Conservation (phyloP, 2,329 filamentous ascomycete species). For the Madurella mycetomatis region DNA sequence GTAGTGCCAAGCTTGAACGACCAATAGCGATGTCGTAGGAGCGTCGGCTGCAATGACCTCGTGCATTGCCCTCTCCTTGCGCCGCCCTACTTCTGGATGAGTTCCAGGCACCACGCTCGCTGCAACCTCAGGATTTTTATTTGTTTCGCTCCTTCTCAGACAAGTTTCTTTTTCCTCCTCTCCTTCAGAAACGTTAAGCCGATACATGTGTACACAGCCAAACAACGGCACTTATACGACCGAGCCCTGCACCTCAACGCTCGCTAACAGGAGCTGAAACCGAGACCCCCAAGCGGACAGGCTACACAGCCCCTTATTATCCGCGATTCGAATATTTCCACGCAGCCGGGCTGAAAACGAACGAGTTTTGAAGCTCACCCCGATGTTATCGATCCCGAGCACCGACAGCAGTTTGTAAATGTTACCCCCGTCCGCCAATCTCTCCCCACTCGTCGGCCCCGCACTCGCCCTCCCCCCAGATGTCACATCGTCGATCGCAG, state of each 20-base stretch:
- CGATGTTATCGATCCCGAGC: not conserved
- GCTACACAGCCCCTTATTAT: not conserved
- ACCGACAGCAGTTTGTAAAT: not conserved
- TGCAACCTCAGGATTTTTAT: not conserved
- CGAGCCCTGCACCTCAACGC: constrained; percentile 1
- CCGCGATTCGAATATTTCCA: not conserved
- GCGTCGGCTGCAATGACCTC: constrained; percentile 13
- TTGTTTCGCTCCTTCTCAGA: not conserved
- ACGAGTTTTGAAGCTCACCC: not conserved
- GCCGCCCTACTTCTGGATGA: constrained; percentile 1
- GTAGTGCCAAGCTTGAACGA: constrained; percentile 2
- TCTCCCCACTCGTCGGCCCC: constrained; percentile 1
- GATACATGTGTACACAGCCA: not conserved
- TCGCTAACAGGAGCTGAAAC: not conserved
- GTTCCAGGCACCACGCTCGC: constrained; percentile 4
- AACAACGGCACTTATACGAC: not conserved
- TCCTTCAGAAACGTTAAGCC: not conserved
- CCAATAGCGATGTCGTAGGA: constrained; percentile 6
- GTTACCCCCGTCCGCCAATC: not conserved
- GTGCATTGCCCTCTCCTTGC: constrained; percentile 16
- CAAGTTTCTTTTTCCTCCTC: not conserved
- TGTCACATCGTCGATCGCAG: constrained; percentile 15
- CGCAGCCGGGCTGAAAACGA: not conserved
- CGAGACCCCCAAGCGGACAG: not conserved
- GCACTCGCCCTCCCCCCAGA: constrained; percentile 13